Conservation (phyloP, 2,329 filamentous ascomycete species). For the Colletotrichum sp. region DNA sequence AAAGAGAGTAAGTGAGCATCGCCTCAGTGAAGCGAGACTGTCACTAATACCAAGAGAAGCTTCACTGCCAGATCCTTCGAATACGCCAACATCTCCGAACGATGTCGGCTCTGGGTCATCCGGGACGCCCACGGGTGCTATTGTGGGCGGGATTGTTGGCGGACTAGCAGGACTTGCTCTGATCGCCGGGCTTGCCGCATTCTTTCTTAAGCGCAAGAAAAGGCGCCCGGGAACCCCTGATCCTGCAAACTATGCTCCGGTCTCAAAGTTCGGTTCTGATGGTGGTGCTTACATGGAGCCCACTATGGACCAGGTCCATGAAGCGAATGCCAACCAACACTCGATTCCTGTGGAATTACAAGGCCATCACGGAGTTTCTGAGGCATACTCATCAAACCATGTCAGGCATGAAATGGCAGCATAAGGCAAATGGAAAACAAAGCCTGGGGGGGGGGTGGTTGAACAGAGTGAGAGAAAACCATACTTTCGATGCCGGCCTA, state of each 20-base stretch:
- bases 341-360: neutral
- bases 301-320: neutral
- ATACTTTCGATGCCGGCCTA: no score
- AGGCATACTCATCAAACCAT: accelerated
- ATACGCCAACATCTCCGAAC: neutral
- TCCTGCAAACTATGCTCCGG: neutral
- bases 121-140: neutral
- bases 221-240: neutral
- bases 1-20: neutral
- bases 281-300: neutral
- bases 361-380: neutral
- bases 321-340: accelerated
- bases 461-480: no score
- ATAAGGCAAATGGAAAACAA: neutral
- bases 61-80: neutral
- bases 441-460: no score
- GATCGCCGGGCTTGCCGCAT: neutral
- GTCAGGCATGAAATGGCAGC: neutral
- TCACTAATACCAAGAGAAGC: neutral
- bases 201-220: neutral
- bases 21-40: accelerated
- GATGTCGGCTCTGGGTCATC: accelerated
- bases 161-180: neutral
- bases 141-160: neutral
- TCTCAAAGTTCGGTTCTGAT: neutral